Evolutionary conservation across 345 rosid species (phyloP).

Genomic region (Brassica nigra): DNA sequence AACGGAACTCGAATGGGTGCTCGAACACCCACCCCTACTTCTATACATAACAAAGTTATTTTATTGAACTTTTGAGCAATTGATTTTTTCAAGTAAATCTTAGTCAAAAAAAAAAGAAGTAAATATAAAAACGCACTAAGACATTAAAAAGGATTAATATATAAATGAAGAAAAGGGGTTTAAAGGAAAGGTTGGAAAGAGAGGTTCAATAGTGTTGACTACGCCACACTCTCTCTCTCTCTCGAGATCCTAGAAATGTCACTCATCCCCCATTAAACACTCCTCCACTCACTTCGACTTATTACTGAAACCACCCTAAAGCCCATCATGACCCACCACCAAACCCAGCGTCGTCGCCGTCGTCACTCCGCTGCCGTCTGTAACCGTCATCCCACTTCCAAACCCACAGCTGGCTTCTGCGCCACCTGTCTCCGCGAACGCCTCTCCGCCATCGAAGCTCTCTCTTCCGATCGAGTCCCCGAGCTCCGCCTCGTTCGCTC

Average conservation of each 20-base stretch:
- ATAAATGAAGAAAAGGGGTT: conserved; percentile 12
- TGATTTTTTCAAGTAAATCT: not conserved
- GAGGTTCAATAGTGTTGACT: conserved; percentile 14
- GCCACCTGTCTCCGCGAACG: conserved; percentile 81
- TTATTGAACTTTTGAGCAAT: not conserved
- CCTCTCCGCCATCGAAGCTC: conserved; percentile 60
- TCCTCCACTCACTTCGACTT: not conserved
- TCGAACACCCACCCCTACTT: no score
- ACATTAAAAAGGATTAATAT: not conserved
- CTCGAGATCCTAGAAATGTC: conserved; percentile 34
- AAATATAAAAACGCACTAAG: not conserved
- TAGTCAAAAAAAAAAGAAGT: not conserved
- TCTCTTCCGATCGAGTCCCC: conserved; percentile 26
- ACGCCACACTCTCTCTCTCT: conserved; percentile 19
- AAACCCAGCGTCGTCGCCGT: conserved; percentile 45
- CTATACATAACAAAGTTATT: not conserved
- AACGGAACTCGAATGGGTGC: no score
- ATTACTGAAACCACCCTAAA: conserved; percentile 27
- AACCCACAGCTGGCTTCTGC: conserved; percentile 62
- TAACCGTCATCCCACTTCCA: conserved; percentile 65
- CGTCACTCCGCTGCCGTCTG: conserved; percentile 48
- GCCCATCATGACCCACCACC: conserved; percentile 51
- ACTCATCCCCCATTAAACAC: not conserved
- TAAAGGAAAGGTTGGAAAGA: conserved; percentile 19
- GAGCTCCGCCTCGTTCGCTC: conserved; percentile 40